phyloP scores from a whole-genome alignment of 306 rosid species.

The Cicer bijugum region DNA sequence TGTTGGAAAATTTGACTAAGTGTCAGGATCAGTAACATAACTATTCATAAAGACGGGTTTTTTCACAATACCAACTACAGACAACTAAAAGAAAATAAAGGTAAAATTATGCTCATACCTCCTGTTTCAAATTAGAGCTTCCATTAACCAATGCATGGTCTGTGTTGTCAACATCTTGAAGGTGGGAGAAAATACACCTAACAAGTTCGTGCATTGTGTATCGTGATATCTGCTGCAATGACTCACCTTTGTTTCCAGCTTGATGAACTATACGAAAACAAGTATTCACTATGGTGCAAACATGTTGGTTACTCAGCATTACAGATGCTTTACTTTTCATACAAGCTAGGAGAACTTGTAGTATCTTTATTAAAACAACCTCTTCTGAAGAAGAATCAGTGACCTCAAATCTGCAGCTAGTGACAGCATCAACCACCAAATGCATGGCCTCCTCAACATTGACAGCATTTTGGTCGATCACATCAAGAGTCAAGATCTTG shows the following conservation, averaged over 20 bases:
- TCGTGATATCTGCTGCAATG: slow-evolving; percentile 90
- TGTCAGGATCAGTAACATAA: slow-evolving; percentile 8
- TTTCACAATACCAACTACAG: neutral
- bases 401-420: slow-evolving; percentile 97
- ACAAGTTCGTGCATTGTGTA: slow-evolving; percentile 92
- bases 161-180: slow-evolving; percentile 78
- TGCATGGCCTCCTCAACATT: slow-evolving; percentile 92
- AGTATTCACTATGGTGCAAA: slow-evolving; percentile 94
- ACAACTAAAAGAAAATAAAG: slow-evolving; percentile 39
- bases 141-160: slow-evolving; percentile 74
- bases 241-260: slow-evolving; percentile 89
- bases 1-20: slow-evolving; percentile 26
- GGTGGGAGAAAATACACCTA: slow-evolving; percentile 91
- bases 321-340: slow-evolving; percentile 95
- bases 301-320: slow-evolving; percentile 94
- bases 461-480: slow-evolving; percentile 82
- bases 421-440: slow-evolving; percentile 93
- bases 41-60: slow-evolving; percentile 16
- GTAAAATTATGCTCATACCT: slow-evolving; percentile 53
- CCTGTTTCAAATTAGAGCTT: slow-evolving; percentile 55
- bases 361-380: slow-evolving; percentile 91
- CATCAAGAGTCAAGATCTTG: slow-evolving; percentile 89
- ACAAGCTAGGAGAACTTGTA: slow-evolving; percentile 94
- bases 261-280: slow-evolving; percentile 97
- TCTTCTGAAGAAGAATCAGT: slow-evolving; percentile 94